Conservation (phyloP, 257 asterid species). For the Solanum pinnatisectum region DNA sequence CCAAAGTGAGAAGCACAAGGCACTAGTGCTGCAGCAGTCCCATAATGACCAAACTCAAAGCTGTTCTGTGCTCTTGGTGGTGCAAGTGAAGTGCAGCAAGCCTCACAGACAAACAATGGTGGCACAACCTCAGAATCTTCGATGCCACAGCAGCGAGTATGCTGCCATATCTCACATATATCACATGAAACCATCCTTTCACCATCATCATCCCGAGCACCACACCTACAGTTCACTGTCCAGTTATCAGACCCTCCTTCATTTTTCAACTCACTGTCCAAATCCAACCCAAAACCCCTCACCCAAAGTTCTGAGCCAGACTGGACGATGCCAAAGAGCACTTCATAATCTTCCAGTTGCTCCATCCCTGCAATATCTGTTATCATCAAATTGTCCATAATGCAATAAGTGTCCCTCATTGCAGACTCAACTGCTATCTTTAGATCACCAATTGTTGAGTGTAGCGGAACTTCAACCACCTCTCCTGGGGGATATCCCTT, state of each 20-base stretch:
- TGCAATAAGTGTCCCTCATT: constrained; percentile 69
- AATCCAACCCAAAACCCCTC: constrained; percentile 45
- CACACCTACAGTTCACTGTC: constrained; percentile 78
- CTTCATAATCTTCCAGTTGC: constrained; percentile 42
- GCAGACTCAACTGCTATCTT: constrained; percentile 45
- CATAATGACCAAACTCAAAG: constrained; percentile 4
- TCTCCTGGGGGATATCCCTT: constrained; percentile 34
- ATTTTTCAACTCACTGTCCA: constrained; percentile 34
- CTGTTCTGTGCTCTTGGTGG: constrained; percentile 25
- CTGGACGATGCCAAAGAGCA: constrained; percentile 58
- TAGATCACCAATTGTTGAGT: constrained; percentile 66
- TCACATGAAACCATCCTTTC: constrained; percentile 95
- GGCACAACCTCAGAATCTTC: constrained; percentile 62
- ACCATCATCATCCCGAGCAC: constrained; percentile 85
- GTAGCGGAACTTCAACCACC: constrained; percentile 50
- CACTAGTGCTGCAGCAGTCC: constrained; percentile 1
- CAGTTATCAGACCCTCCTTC: constrained; percentile 75
- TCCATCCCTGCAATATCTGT: constrained; percentile 45
- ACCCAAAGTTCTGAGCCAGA: constrained; percentile 53
- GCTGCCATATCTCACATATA: constrained; percentile 86
- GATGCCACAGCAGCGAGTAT: constrained; percentile 73
- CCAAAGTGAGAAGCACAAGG: background rate
- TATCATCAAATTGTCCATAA: constrained; percentile 37
- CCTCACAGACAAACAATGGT: constrained; percentile 57
- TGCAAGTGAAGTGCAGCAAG: constrained; percentile 53